Base-by-base conservation (phyloP, 139 green algal genomes). In the Astrephomene gubernaculifera region DNA sequence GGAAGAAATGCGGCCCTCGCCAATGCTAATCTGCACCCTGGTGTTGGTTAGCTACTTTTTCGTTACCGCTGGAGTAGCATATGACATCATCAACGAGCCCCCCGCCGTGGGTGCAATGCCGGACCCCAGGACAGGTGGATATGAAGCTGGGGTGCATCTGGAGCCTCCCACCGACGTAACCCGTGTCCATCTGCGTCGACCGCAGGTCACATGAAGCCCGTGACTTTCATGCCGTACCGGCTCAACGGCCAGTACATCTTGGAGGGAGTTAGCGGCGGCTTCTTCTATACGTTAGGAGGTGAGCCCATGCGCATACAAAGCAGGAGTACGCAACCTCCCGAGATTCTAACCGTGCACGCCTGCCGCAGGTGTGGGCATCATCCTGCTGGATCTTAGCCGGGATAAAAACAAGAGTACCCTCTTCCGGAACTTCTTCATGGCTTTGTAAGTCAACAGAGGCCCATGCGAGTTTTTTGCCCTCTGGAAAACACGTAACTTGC, bases 241-340 rank as follows among this genome's bases (percentile, higher is more conserved):
- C 87, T 95, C 25, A 95, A 95, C 41, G 88, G 87, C 27, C 92
- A 95, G 83, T 95, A 94, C 72, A 95, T 95, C 68, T 87, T 95
- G 14, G 92, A 95, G 72, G 92, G 92, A 14, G 36, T 95, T 17
- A 89, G 86, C 35, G 91, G 91, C 1, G 92, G 91, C 24, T 92
- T 95, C 68, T 92, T 95, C 68, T 94, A 95, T 86, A 92, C 89
- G 0, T 57, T 95, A 8, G 92, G 92, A 78, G 92, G 92, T 88
- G 61, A 36, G n/a, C 12, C 49, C 12, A 25, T 57, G 49, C 17
- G 49, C 12, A 17, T 57, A 12, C 49, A 57, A 17, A 17, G 49
- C 17, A 57, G 49, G 49, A 57, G 12, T 25, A 57, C 49, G 49
- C 49, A 52, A 71, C 41, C 44, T n/a, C 31, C 29, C 19, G 2